Percentiles rank a stretch among this genome's conserved stretches.
Conservation (phyloP, 2,329 filamentous ascomycete genomes). For the Pleomassaria siparia region DNA sequence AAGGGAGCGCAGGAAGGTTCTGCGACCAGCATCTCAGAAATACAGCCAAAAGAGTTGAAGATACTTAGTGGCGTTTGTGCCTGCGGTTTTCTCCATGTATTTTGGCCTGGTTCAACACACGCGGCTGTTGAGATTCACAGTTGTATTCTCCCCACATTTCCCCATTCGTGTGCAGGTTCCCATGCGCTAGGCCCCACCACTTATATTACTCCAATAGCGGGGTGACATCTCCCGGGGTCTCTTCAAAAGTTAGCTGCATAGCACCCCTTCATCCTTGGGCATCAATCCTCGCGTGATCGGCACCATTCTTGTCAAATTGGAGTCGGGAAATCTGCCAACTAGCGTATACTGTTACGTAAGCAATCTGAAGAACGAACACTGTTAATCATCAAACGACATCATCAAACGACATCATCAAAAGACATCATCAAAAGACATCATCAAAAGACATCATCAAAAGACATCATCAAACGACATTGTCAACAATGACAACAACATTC, state of each 20-base stretch:
- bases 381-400: no score
- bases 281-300: background rate
- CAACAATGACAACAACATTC: slow-evolving; percentile 23
- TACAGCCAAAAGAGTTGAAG: slow-evolving; percentile 3
- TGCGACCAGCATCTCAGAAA: slow-evolving; percentile 11
- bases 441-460: background rate
- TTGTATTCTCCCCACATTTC: slow-evolving; percentile 17
- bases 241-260: slow-evolving; percentile 10
- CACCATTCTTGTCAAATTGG: background rate
- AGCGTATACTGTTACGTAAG: slow-evolving; percentile 1
- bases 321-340: background rate
- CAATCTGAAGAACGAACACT: no score
- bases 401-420: no score
- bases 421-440: no score
- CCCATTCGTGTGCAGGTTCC: slow-evolving; percentile 16
- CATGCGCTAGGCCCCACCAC: slow-evolving; percentile 17
- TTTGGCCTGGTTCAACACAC: background rate
- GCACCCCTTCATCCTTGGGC: background rate
- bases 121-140: background rate
- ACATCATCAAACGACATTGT: background rate
- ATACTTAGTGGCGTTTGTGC: slow-evolving; percentile 8
- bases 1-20: slow-evolving; percentile 10
- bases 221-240: slow-evolving; percentile 11
- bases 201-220: slow-evolving; percentile 18
- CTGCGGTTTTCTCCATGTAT: slow-evolving; percentile 5